Percentiles rank a stretch among this genome's conserved stretches.
phyloP scores from a whole-genome alignment of 108 stramenopile species.

The Skeletonema marinoi region DNA sequence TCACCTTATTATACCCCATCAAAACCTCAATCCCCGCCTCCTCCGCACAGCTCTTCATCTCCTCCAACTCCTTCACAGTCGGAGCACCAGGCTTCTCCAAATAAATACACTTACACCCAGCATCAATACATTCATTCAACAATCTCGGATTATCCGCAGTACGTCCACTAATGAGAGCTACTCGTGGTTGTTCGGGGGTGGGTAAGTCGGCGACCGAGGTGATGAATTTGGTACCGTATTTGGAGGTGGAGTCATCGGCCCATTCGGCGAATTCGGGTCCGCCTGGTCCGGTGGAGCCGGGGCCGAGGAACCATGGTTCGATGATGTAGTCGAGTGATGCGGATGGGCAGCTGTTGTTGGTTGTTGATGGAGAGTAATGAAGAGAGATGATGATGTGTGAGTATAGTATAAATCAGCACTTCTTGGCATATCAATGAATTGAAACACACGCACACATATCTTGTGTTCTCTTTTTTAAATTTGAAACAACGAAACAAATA shows the following conservation, averaged over 20 bases:
- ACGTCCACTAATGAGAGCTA: constrained; percentile 85
- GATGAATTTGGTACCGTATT: constrained; percentile 66
- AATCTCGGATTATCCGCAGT: constrained; percentile 90
- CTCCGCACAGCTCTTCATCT: constrained; percentile 75
- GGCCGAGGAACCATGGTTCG: constrained; percentile 90
- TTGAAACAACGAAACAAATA: not conserved
- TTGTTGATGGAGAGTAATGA: not conserved
- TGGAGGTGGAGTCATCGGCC: constrained; percentile 53
- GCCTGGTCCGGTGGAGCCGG: constrained; percentile 64
- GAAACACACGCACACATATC: too few relatives aligned
- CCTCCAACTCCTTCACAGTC: constrained; percentile 77
- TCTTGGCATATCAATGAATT: too few relatives aligned
- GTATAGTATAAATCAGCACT: constrained; percentile 5
- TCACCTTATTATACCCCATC: constrained; percentile 91
- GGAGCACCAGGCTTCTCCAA: constrained; percentile 94
- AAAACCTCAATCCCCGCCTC: constrained; percentile 79
- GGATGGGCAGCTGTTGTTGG: constrained; percentile 68
- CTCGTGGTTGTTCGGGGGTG: constrained; percentile 67
- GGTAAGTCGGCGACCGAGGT: constrained; percentile 69
- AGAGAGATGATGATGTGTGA: not conserved
- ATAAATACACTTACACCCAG: constrained; percentile 76
- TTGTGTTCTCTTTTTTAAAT: too few relatives aligned
- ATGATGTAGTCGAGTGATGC: constrained; percentile 83
- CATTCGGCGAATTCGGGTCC: constrained; percentile 79
- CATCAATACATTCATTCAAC: constrained; percentile 79